phyloP scores from a whole-genome alignment of 441 rosid species.

The Pelargonium cotyledonis region DNA sequence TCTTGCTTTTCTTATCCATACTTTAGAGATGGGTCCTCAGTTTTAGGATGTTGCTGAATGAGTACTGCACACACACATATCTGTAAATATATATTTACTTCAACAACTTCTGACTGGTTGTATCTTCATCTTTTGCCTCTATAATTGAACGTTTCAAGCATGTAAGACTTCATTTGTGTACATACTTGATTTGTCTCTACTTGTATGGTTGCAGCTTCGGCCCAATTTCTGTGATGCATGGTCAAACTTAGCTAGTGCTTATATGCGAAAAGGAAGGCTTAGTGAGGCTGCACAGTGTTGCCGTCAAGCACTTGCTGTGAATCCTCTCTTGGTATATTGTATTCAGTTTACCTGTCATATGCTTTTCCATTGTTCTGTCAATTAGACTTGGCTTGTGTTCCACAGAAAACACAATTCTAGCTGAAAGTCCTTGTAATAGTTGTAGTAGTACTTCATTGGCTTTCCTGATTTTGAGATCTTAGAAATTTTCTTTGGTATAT shows the following conservation, averaged over 20 bases:
- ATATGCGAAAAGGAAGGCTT: conserved; percentile 92
- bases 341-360: not conserved
- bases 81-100: no score
- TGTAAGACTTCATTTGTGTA: not conserved
- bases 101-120: not conserved
- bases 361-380: not conserved
- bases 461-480: not conserved
- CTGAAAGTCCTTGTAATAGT: not conserved
- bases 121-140: no score
- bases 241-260: conserved; percentile 97
- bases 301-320: conserved; percentile 80
- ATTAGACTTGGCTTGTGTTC: not conserved
- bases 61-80: no score
- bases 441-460: not conserved
- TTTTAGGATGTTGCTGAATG: no score
- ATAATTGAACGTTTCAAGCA: no score
- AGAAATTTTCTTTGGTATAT: not conserved
- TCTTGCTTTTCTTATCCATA: no score
- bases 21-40: no score
- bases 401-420: not conserved
- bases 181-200: conserved; percentile 11
- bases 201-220: conserved; percentile 55
- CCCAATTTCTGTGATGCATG: conserved; percentile 98
- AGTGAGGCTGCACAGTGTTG: conserved; percentile 93
- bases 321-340: conserved; percentile 71